These are phyloP conservation scores for Ophiostoma sp. DNA, from an alignment of 2,329 filamentous ascomycete species.

Conservation along the genomic window DNA sequence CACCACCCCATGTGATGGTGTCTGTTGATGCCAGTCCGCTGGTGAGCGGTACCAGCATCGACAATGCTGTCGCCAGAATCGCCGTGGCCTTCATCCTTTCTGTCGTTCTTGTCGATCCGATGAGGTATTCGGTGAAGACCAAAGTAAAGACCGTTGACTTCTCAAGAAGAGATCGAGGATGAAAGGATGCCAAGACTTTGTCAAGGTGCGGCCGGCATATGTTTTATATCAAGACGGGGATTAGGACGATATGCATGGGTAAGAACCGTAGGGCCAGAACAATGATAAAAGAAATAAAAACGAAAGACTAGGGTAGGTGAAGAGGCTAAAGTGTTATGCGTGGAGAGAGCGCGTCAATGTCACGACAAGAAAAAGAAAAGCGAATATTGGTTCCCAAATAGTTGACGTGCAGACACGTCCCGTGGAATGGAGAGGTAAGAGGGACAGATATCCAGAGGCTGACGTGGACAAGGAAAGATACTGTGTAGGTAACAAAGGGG, in stretches of 20 bases:
- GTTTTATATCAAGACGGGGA: background rate
- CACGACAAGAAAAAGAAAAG: background rate
- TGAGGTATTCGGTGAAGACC: background rate
- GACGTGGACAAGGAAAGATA: background rate
- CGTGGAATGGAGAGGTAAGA: background rate
- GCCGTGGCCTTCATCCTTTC: background rate
- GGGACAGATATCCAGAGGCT: background rate
- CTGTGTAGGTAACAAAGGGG: background rate
- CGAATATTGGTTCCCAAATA: background rate
- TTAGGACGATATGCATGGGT: background rate
- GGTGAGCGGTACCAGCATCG: conserved; percentile 39
- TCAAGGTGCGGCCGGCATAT: background rate
- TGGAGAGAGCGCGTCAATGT: background rate
- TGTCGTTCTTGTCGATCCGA: background rate
- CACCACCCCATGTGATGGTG: conserved; percentile 61
- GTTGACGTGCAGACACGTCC: background rate
- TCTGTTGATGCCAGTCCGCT: conserved; percentile 48
- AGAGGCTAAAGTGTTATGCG: background rate
- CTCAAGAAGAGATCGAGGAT: background rate
- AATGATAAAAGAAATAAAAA: background rate
- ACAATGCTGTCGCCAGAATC: conserved; percentile 29
- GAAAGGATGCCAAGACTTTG: background rate
- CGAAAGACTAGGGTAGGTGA: background rate
- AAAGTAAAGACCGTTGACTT: background rate
- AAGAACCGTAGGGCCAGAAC: background rate